Conservation (phyloP, 768 basidiomycete species). For the Sporobolomyces phaffii region DNA sequence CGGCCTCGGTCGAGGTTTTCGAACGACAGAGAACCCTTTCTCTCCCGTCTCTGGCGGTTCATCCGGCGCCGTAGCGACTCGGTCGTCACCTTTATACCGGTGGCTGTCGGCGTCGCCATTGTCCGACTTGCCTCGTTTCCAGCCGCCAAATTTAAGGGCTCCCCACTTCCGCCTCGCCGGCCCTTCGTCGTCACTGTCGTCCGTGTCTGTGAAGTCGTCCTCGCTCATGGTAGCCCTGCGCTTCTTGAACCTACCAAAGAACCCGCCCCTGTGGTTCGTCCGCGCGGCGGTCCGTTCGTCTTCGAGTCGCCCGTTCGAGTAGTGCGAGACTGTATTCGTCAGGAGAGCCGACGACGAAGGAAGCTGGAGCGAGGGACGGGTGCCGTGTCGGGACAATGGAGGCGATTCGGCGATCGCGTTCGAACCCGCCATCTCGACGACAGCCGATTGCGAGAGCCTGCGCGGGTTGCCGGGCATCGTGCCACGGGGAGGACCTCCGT, state of each 20-base stretch:
- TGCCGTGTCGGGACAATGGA: neutral
- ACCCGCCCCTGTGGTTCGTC: slow-evolving; percentile 13
- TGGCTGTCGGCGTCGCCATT: neutral
- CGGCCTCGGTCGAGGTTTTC: slow-evolving; percentile 24
- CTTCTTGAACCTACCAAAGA: slow-evolving; percentile 37
- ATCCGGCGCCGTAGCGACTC: neutral
- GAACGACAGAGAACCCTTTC: slow-evolving; percentile 36
- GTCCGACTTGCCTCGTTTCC: neutral
- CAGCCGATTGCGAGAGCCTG: slow-evolving; percentile 6
- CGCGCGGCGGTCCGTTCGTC: slow-evolving; percentile 10
- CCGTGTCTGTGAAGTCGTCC: slow-evolving; percentile 19
- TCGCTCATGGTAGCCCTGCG: slow-evolving; percentile 19
- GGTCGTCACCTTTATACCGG: neutral
- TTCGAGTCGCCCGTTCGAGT: slow-evolving; percentile 18
- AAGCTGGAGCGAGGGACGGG: slow-evolving; percentile 21
- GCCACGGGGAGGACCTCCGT: neutral
- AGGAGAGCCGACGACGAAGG: slow-evolving; percentile 27
- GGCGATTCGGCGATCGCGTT: neutral
- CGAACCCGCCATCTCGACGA: slow-evolving; percentile 10
- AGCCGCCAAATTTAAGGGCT: neutral
- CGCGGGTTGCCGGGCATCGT: slow-evolving; percentile 18
- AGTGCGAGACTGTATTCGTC: slow-evolving; percentile 31
- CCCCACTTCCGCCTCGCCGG: neutral
- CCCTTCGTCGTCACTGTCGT: slow-evolving; percentile 29
- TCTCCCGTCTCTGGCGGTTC: slow-evolving; percentile 4